Evolutionary conservation across 148 eudicot species (phyloP).

Genomic region (Silene latifolia): DNA sequence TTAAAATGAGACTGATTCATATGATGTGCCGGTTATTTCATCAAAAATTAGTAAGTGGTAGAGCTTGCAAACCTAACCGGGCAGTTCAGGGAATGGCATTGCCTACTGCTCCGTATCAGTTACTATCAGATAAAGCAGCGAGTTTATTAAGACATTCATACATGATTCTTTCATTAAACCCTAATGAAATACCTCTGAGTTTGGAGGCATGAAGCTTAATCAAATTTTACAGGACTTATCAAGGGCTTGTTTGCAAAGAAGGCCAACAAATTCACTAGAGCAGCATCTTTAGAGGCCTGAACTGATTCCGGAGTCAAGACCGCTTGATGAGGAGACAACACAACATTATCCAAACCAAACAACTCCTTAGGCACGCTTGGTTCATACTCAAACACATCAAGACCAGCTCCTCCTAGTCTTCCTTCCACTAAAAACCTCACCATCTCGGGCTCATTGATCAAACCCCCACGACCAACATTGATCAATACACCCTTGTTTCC

Average conservation of each 20-base stretch:
- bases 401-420: slow-evolving; percentile 70
- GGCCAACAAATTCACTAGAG: slow-evolving; percentile 49
- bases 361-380: slow-evolving; percentile 66
- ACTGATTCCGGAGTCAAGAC: slow-evolving; percentile 52
- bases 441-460: slow-evolving; percentile 60
- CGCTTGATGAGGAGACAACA: slow-evolving; percentile 65
- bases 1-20: no score
- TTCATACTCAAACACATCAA: slow-evolving; percentile 75
- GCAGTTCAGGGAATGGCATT: no score
- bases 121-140: no score
- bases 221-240: slow-evolving; percentile 29
- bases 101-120: no score
- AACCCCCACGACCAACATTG: slow-evolving; percentile 71
- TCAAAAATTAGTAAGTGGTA: no score
- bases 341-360: slow-evolving; percentile 64
- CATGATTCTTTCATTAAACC: no score
- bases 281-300: slow-evolving; percentile 32
- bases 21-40: no score
- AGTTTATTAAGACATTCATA: no score
- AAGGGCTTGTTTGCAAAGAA: slow-evolving; percentile 66
- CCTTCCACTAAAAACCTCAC: slow-evolving; percentile 49
- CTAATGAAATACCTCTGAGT: no score
- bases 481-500: slow-evolving; percentile 62
- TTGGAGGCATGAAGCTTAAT: neutral
- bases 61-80: no score